Evolutionary conservation across 805 yeast species (phyloP), one percentile per base, ranked within the genome.

Genomic region (Hyphopichia homilentoma): DNA sequence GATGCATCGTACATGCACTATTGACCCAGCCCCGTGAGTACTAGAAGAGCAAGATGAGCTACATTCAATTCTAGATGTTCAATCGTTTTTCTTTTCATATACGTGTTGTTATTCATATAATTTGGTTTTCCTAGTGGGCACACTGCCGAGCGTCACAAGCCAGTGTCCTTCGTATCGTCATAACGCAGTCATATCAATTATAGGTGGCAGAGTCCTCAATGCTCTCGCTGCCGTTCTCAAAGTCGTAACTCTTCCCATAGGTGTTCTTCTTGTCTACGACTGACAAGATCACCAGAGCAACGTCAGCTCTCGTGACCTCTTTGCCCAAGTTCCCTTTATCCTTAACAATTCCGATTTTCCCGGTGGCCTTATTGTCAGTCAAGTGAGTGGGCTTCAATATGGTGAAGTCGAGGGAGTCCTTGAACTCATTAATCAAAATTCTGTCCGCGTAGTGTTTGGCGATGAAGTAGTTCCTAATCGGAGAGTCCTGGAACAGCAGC

Each of bases 401-500:
- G 1, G 84, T 78, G 59, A 61, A 79, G 41, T 76, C 73, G 41
- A 72, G 58, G n/a, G 35, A 26, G 2, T 55, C 50, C 7, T 65
- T 49, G 17, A 55, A 50, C 35, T 68, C 66, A 32, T 69, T 42
- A 27, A 57, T 61, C 39, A 59, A 52, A 18, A 57, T 48, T 27
- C 63, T 50, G 47, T 79, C 85, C 4, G 84, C 82, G 33, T 75
- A 75, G 44, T 71, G 72, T 54, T 79, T 79, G 9, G 82, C 79
- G 36, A 75, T 74, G 43, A 68, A 79, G 54, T 79, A 79, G 17
- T 70, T 52, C 25, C 73, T 44, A 6, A 65, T 45, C 3, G 50
- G 35, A 8, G 62, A 45, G 17, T 54, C 48, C 43, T 59, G 59
- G 66, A 73, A 68, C 34, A 60, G 57, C 4, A 59, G 68, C 21